phyloP scores from a whole-genome alignment of 2,329 filamentous ascomycete species.

The Botrytis galanthina region DNA sequence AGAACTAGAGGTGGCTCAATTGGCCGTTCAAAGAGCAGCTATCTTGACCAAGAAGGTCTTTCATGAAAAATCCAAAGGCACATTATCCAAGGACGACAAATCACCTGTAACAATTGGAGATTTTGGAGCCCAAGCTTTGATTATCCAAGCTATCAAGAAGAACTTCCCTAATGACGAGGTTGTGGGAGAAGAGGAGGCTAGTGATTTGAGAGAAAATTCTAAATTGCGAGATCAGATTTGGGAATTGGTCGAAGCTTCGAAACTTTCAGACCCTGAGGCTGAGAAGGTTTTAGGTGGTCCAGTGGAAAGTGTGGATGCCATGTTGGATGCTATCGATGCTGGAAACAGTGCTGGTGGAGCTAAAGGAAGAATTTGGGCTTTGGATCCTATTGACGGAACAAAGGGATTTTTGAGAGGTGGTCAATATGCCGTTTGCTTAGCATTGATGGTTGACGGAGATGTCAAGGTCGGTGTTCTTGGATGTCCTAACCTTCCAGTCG shows the following conservation, averaged over 20 bases:
- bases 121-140: conserved; percentile 94
- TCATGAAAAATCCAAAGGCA: conserved; percentile 90
- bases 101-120: conserved; percentile 97
- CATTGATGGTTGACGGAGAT: conserved; percentile 85
- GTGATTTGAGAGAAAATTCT: conserved; percentile 69
- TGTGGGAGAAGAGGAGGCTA: conserved; percentile 92
- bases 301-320: conserved; percentile 61
- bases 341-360: conserved; percentile 69
- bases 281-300: conserved; percentile 69
- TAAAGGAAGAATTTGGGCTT: conserved; percentile 84
- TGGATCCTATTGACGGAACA: conserved; percentile 97
- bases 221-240: conserved; percentile 75
- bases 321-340: conserved; percentile 65
- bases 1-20: conserved; percentile 79
- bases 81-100: conserved; percentile 89
- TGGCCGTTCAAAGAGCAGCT: conserved; percentile 81
- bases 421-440: conserved; percentile 95
- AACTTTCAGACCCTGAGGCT: conserved; percentile 63
- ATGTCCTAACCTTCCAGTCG: conserved; percentile 90
- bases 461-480: conserved; percentile 93
- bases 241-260: conserved; percentile 72
- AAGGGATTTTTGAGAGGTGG: conserved; percentile 95
- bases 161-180: conserved; percentile 90
- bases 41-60: conserved; percentile 76
- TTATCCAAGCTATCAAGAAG: conserved; percentile 84